These are phyloP conservation scores for Cladosporium sp. DNA, from an alignment of 2,329 filamentous ascomycete species.

Conservation along the genomic window DNA sequence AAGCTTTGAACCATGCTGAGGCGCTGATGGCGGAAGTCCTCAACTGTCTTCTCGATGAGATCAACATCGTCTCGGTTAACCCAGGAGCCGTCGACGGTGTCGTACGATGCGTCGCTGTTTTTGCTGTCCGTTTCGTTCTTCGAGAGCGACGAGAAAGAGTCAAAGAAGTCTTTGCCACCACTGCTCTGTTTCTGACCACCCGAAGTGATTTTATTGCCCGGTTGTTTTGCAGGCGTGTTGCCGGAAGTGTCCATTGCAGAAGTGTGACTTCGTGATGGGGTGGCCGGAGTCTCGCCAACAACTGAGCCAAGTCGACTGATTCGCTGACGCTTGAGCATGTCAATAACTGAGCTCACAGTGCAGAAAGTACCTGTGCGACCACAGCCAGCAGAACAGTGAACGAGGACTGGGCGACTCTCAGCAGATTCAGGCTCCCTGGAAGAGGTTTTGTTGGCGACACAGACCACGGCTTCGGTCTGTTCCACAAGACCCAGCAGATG, in stretches of 20 bases:
- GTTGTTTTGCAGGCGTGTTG: conserved; percentile 14
- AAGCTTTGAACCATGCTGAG: conserved; percentile 97
- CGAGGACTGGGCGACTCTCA: conserved; percentile 70
- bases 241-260: conserved; percentile 51
- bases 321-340: conserved; percentile 90
- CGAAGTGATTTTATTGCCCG: neutral
- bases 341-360: conserved; percentile 91
- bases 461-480: conserved; percentile 73
- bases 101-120: neutral
- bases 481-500: conserved; percentile 90
- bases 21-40: conserved; percentile 84
- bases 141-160: conserved; percentile 24
- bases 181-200: neutral
- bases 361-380: conserved; percentile 96
- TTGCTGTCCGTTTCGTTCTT: conserved; percentile 34
- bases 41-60: conserved; percentile 81
- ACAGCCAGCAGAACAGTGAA: conserved; percentile 95
- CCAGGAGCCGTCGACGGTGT: conserved; percentile 57
- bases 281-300: conserved; percentile 24
- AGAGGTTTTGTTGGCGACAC: conserved; percentile 52
- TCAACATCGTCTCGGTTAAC: conserved; percentile 71
- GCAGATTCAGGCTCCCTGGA: conserved; percentile 59
- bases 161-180: conserved; percentile 33
- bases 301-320: conserved; percentile 13
- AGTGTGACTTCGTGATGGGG: conserved; percentile 29